Evolutionary conservation across 176 grass and related monocot genomes (phyloP).

Genomic region (Carex myosuroides): DNA sequence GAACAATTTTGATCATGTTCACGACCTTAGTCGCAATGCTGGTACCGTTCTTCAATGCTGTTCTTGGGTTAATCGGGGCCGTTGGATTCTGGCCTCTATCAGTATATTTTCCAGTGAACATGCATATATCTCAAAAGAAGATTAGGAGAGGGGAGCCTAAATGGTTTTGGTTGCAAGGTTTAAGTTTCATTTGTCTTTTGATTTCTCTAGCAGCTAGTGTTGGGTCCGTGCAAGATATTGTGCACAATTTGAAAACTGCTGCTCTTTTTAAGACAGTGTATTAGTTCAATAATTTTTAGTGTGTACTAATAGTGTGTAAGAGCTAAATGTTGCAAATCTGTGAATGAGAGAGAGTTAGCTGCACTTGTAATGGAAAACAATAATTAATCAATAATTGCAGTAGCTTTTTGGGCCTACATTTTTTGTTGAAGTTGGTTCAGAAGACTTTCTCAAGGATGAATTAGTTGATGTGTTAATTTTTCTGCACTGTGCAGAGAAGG

Average conservation of each 20-base stretch:
- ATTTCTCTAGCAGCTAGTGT: constrained; percentile 74
- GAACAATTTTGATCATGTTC: constrained; percentile 83
- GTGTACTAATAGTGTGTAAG: background rate
- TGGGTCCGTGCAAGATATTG: constrained; percentile 88
- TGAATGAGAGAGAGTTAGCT: background rate
- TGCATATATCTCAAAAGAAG: constrained; percentile 64
- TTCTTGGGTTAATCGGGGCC: constrained; percentile 85
- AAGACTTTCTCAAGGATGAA: background rate
- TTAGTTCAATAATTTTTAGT: constrained; percentile 17
- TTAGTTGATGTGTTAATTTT: background rate
- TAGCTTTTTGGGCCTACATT: background rate
- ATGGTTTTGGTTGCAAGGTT: constrained; percentile 72
- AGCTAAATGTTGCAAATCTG: background rate
- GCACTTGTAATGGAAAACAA: background rate
- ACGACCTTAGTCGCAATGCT: constrained; percentile 82
- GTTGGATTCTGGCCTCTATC: constrained; percentile 93
- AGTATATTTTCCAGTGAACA: constrained; percentile 91
- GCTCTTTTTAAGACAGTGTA: constrained; percentile 53
- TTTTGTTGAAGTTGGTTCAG: background rate
- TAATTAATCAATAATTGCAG: background rate
- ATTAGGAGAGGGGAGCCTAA: constrained; percentile 42
- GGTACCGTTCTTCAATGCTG: constrained; percentile 87
- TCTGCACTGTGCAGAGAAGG: background rate
- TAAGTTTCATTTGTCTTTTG: constrained; percentile 78
- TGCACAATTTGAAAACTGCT: constrained; percentile 75